Evolutionary conservation across 2,329 filamentous ascomycete species (phyloP), one percentile per base, ranked within the genome.

Genomic region (Penicillium sclerotiorum): DNA sequence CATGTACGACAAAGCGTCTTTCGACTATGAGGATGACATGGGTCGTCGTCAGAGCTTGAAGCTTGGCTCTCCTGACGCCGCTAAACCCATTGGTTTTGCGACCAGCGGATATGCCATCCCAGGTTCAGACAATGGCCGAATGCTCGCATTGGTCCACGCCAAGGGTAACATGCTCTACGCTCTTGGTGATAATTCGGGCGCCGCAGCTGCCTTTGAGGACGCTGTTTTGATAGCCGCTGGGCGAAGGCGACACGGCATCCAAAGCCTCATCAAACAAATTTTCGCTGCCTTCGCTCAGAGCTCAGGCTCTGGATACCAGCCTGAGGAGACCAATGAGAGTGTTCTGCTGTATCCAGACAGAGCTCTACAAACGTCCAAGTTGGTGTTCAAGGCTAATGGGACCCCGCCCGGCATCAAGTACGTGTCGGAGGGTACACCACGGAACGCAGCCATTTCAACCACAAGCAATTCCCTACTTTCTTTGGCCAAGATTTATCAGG

Each of bases 81-180:
- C 61, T 41, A 56, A 59, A n/a, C 62, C 73, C 18, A 66, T 69
- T 18, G 78, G 87, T 0, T 91, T 88, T 65, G 88, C 85, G 1
- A 87, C 86, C 4, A 94, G 89, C 68, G 92, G 91, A 13, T 97
- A 95, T 69, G 82, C 85, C 12, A 86, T 99, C 36, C 82, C 91
- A 5, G 91, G 87, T 2, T 84, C 82, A 36, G 94, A 99, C 59
- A 97, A 96, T 66, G 94, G 93, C 8, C 84, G 94, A 52, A 90
- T 99, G 63, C 80, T 99, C 37, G 89, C 91, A n/a, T 80, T 99
- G 13, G 85, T 97, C 33, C 94, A 99, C 72, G 92, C 93, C 17
- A 99, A 97, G 71, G 94, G 93, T n/a, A 97, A 97, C 56, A 95
- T 97, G 87, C 79, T 97, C 1, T 99, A 99, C 71, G 85, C 89